Percentiles rank a stretch among this genome's conserved stretches.
Evolutionary conservation across 106 monocot species (phyloP).

Genomic region (Apostasia ramifera): DNA sequence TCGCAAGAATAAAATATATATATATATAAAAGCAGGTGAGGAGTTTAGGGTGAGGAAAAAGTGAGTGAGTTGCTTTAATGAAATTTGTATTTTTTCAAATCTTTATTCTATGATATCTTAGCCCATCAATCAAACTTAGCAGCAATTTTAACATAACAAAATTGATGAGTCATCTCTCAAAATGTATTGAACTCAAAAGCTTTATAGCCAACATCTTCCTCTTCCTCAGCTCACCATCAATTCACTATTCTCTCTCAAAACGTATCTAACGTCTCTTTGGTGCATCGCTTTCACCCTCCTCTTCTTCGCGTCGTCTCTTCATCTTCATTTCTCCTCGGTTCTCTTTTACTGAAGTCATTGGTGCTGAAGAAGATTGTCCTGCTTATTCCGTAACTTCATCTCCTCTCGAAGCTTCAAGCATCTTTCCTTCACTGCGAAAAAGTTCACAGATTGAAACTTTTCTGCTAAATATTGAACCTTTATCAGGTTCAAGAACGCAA

Average conservation of each 20-base stretch:
- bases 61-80: no score
- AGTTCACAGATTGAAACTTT: no score
- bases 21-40: no score
- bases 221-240: constrained; percentile 8
- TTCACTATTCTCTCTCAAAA: constrained; percentile 29
- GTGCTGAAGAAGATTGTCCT: constrained; percentile 55
- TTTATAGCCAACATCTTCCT: constrained; percentile 49
- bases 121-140: no score
- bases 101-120: no score
- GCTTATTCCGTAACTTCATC: constrained; percentile 54
- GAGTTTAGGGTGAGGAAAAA: no score
- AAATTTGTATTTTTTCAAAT: no score
- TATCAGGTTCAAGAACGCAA: constrained; percentile 21
- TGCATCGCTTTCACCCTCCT: neutral
- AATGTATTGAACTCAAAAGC: constrained; percentile 68
- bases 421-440: constrained; percentile 37
- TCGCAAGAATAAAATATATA: no score
- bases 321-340: constrained; percentile 57
- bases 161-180: neutral
- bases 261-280: constrained; percentile 45
- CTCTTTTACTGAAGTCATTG: constrained; percentile 49
- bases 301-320: constrained; percentile 46
- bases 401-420: constrained; percentile 50
- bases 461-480: constrained; percentile 22
- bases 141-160: neutral